These are phyloP conservation scores for Blastobotrys illinoisensis DNA, from an alignment of 1,139 yeast genomes.

Conservation along the genomic window DNA sequence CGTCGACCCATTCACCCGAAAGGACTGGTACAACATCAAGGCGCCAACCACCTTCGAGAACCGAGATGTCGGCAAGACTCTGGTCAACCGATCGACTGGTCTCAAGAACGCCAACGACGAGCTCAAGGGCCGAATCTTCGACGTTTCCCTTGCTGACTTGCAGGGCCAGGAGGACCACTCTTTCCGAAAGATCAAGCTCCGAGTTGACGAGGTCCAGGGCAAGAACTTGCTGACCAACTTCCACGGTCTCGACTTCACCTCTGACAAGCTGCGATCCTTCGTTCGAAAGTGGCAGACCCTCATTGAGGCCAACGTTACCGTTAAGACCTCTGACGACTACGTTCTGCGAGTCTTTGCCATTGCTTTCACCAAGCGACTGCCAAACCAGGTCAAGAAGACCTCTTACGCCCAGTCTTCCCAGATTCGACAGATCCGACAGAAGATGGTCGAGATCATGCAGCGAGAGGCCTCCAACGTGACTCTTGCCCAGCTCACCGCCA, in stretches of 20 bases:
- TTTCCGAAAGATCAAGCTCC: slow-evolving; percentile 81
- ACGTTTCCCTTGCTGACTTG: slow-evolving; percentile 81
- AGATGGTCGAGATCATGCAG: slow-evolving; percentile 78
- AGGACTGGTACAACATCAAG: slow-evolving; percentile 92
- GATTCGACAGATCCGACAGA: slow-evolving; percentile 82
- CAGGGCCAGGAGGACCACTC: slow-evolving; percentile 93
- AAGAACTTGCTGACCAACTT: slow-evolving; percentile 89
- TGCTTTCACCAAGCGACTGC: slow-evolving; percentile 88
- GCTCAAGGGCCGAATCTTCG: slow-evolving; percentile 85
- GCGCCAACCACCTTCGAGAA: slow-evolving; percentile 93
- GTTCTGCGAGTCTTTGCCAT: slow-evolving; percentile 82
- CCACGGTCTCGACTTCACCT: slow-evolving; percentile 91
- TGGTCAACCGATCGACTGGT: slow-evolving; percentile 92
- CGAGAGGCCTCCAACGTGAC: slow-evolving; percentile 82
- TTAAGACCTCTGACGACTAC: slow-evolving; percentile 89
- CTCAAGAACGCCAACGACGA: slow-evolving; percentile 87
- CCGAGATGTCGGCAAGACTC: slow-evolving; percentile 92
- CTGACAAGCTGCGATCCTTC: slow-evolving; percentile 84
- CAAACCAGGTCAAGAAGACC: slow-evolving; percentile 87
- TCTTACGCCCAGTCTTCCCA: slow-evolving; percentile 87
- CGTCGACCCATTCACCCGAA: slow-evolving; percentile 92
- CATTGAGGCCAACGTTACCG: slow-evolving; percentile 88
- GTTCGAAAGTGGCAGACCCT: slow-evolving; percentile 93
- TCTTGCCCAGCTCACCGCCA: slow-evolving; percentile 79
- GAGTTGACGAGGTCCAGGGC: slow-evolving; percentile 92